These are phyloP conservation scores for Inosperma sp. DNA, from an alignment of 768 basidiomycete genomes.

Conservation along the genomic window DNA sequence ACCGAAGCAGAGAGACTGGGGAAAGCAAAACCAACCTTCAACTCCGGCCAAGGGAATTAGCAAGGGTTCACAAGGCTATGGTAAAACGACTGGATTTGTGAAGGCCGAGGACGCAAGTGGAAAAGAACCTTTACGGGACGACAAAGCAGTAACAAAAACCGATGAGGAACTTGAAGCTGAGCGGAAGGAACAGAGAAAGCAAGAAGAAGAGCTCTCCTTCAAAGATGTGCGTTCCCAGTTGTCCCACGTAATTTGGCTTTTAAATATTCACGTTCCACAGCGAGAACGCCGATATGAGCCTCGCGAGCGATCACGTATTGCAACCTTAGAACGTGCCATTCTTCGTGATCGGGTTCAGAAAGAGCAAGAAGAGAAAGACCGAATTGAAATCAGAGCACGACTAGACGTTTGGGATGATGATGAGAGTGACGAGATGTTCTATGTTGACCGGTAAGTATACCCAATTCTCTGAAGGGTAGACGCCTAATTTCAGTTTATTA, in stretches of 20 bases:
- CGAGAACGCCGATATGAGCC: conserved; percentile 93
- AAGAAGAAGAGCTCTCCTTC: conserved; percentile 82
- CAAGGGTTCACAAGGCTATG: conserved; percentile 70
- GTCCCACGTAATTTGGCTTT: neutral
- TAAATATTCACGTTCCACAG: conserved; percentile 36
- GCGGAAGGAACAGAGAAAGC: conserved; percentile 64
- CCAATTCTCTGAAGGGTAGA: neutral
- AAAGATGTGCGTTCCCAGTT: conserved; percentile 61
- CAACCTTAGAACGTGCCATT: conserved; percentile 70
- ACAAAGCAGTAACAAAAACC: conserved; percentile 51
- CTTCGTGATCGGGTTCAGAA: conserved; percentile 64
- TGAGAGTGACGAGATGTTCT: conserved; percentile 89
- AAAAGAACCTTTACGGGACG: conserved; percentile 30
- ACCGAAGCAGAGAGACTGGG: conserved; percentile 77
- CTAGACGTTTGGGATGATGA: conserved; percentile 92
- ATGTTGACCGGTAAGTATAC: conserved; percentile 73
- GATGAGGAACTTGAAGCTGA: conserved; percentile 89
- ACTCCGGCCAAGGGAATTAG: conserved; percentile 44
- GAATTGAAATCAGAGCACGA: conserved; percentile 70
- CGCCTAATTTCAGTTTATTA: conserved; percentile 23
- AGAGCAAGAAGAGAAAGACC: conserved; percentile 77
- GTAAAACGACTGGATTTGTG: conserved; percentile 80
- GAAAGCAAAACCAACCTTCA: conserved; percentile 46
- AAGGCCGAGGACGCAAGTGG: conserved; percentile 48
- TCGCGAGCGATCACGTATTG: conserved; percentile 78